These are phyloP conservation scores for Metrosideros polymorpha DNA, from an alignment of 441 rosid genomes.

Conservation along the genomic window DNA sequence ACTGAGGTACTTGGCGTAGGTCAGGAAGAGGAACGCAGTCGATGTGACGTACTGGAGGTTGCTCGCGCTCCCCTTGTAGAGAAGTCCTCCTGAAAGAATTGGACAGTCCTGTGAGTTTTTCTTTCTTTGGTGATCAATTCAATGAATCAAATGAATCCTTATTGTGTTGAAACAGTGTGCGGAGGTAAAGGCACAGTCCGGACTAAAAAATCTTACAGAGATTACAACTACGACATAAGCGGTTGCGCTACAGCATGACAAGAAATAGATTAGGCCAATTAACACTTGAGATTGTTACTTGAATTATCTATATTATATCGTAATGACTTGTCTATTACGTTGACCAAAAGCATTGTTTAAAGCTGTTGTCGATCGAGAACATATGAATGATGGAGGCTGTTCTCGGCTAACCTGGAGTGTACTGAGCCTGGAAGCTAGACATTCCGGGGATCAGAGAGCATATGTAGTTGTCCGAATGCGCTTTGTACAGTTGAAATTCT, in stretches of 20 bases:
- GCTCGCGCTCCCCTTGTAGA: conserved; percentile 56
- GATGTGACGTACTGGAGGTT: conserved; percentile 77
- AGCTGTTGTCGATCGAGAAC: neutral
- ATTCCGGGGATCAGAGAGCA: conserved; percentile 68
- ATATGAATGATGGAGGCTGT: neutral
- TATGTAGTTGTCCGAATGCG: conserved; percentile 59
- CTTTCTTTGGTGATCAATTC: neutral
- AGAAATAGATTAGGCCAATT: neutral
- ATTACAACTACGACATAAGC: neutral
- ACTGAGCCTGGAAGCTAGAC: conserved; percentile 50
- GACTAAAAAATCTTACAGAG: neutral
- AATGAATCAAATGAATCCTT: neutral
- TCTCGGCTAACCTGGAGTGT: conserved; percentile 38
- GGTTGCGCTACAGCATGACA: neutral
- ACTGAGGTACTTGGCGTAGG: conserved; percentile 64
- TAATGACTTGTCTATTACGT: neutral
- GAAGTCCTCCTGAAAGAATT: conserved; percentile 48
- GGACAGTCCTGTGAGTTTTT: neutral
- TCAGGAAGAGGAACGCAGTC: conserved; percentile 56
- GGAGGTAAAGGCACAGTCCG: neutral
- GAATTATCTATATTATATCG: neutral
- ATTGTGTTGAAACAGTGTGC: neutral
- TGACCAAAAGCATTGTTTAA: neutral
- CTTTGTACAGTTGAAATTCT: conserved; percentile 42
- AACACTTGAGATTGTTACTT: neutral